These are phyloP conservation scores for Thozetella sp. DNA, from an alignment of 495 filamentous ascomycete species.

Conservation along the genomic window DNA sequence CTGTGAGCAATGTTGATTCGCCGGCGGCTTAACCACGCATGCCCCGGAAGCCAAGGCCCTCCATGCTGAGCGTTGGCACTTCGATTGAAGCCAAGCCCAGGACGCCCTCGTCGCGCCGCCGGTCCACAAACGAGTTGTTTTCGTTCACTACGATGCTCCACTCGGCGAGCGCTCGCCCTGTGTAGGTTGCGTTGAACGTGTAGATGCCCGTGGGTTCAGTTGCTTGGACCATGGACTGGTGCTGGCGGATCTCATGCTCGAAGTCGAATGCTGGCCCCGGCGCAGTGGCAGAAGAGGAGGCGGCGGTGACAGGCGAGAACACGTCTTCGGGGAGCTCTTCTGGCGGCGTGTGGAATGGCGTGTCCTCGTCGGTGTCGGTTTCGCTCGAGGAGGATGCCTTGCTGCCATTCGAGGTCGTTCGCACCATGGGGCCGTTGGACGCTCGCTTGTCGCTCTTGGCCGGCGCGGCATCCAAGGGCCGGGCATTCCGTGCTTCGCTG, in stretches of 20 bases:
- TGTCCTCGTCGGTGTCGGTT: not conserved
- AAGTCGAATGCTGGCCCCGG: conserved; percentile 12
- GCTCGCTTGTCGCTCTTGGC: conserved; percentile 9
- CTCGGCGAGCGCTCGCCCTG: conserved; percentile 87
- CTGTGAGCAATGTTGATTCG: too few relatives aligned
- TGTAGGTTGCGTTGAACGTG: conserved; percentile 61
- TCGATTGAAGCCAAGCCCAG: conserved; percentile 76
- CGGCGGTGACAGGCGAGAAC: not conserved
- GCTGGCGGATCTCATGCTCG: conserved; percentile 6
- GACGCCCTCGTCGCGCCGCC: conserved; percentile 84
- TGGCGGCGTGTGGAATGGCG: not conserved
- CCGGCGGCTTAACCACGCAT: conserved; percentile 18
- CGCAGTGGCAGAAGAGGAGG: not conserved
- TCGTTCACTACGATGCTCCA: conserved; percentile 85
- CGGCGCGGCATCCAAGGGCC: conserved; percentile 13
- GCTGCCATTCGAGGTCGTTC: conserved; percentile 16
- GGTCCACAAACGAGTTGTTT: conserved; percentile 89
- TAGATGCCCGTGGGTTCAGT: conserved; percentile 37
- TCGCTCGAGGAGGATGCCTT: conserved; percentile 9
- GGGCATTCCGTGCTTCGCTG: conserved; percentile 44
- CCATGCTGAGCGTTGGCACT: conserved; percentile 84
- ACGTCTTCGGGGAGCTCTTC: not conserved
- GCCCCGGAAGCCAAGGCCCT: conserved; percentile 69
- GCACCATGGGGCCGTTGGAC: conserved; percentile 7
- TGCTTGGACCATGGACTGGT: conserved; percentile 24